These are phyloP conservation scores for Huntiella savannae DNA, from an alignment of 2,329 filamentous ascomycete species.

Conservation along the genomic window DNA sequence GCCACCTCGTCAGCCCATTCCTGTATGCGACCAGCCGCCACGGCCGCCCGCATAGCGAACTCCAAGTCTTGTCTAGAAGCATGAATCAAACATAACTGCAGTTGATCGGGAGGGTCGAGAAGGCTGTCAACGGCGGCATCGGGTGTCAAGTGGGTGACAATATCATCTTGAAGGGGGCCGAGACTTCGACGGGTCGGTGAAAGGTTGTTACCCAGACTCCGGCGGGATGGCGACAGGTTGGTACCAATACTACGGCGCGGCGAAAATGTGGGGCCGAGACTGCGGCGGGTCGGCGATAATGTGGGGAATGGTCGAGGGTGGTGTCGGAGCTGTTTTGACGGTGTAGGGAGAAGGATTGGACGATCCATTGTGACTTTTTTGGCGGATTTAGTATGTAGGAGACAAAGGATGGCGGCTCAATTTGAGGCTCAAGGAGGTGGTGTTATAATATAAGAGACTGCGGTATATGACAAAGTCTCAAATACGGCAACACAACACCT, in stretches of 20 bases:
- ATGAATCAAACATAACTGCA: constrained; percentile 40
- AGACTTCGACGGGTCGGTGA: constrained; percentile 18
- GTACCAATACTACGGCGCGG: too few relatives aligned
- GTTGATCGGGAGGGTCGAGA: constrained; percentile 28
- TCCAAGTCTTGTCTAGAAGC: constrained; percentile 48
- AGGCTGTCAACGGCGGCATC: constrained; percentile 41
- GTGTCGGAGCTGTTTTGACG: constrained; percentile 19
- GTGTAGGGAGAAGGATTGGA: constrained; percentile 17
- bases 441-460: too few relatives aligned
- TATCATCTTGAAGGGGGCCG: constrained; percentile 26
- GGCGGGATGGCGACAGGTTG: too few relatives aligned
- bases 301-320: constrained; percentile 22
- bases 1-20: constrained; percentile 58
- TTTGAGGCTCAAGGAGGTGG: too few relatives aligned
- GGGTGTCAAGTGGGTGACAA: constrained; percentile 43
- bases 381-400: background rate
- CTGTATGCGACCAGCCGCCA: constrained; percentile 51
- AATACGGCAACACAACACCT: too few relatives aligned
- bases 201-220: too few relatives aligned
- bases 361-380: constrained; percentile 7
- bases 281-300: constrained; percentile 27
- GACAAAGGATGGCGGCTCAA: background rate
- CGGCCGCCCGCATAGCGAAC: constrained; percentile 50
- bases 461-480: too few relatives aligned
- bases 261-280: constrained; percentile 9